Evolutionary conservation across 768 basidiomycete species (phyloP).

Genomic region (Rhizopogon vinicolor): DNA sequence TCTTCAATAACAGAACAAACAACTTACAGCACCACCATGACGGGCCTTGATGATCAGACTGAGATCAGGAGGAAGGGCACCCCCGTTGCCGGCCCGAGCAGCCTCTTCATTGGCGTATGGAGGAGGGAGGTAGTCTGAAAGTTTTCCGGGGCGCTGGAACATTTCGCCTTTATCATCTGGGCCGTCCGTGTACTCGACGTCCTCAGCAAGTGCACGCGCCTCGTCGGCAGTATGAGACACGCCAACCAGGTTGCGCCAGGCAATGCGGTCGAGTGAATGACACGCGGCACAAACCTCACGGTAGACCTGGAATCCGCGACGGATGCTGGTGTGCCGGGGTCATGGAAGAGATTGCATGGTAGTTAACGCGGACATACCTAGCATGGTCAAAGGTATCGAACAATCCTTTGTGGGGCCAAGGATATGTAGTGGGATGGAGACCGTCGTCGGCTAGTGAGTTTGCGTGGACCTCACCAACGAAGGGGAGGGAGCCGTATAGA

Average conservation of each 20-base stretch:
- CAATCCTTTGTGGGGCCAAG: constrained; percentile 87
- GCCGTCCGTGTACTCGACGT: constrained; percentile 94
- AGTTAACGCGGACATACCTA: constrained; percentile 52
- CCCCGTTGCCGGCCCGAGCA: constrained; percentile 88
- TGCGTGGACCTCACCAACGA: constrained; percentile 89
- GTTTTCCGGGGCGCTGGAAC: constrained; percentile 98
- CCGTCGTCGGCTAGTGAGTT: constrained; percentile 92
- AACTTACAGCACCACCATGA: constrained; percentile 88
- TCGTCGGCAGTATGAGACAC: constrained; percentile 96
- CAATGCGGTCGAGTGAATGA: constrained; percentile 98
- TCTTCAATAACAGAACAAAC: not conserved
- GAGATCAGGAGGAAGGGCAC: constrained; percentile 95
- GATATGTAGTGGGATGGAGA: constrained; percentile 80
- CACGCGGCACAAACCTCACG: constrained; percentile 99
- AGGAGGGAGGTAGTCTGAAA: constrained; percentile 92
- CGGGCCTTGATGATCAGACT: constrained; percentile 97
- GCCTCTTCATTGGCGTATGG: constrained; percentile 99
- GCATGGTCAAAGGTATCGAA: constrained; percentile 96
- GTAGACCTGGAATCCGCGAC: constrained; percentile 95
- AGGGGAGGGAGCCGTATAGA: constrained; percentile 85
- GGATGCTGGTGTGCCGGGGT: constrained; percentile 55
- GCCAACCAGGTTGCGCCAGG: constrained; percentile 99
- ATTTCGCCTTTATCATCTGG: constrained; percentile 94
- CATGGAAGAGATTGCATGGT: constrained; percentile 5
- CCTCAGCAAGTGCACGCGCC: constrained; percentile 87